Evolutionary conservation across 2,329 filamentous ascomycete species (phyloP).

Genomic region (Scedosporium apiospermum): DNA sequence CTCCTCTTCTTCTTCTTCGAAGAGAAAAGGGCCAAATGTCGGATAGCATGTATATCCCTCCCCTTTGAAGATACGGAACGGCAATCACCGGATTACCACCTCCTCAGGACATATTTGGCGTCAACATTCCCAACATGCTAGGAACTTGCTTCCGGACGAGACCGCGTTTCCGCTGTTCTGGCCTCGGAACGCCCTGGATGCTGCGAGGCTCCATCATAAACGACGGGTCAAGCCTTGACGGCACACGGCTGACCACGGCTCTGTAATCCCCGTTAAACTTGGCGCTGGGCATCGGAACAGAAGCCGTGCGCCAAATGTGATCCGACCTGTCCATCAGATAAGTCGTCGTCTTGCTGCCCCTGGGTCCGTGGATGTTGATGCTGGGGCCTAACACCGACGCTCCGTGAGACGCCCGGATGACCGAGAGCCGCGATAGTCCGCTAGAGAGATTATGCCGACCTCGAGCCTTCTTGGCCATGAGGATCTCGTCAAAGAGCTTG

Average conservation of each 20-base stretch:
- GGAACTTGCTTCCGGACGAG: slow-evolving; percentile 48
- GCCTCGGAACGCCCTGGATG: slow-evolving; percentile 75
- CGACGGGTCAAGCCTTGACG: slow-evolving; percentile 72
- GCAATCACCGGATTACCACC: background rate
- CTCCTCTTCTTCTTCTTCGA: too few relatives aligned
- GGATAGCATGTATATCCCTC: background rate
- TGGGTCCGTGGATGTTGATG: slow-evolving; percentile 19
- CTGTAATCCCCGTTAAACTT: slow-evolving; percentile 56
- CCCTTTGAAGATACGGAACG: background rate
- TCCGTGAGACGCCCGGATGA: slow-evolving; percentile 47
- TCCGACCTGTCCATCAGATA: slow-evolving; percentile 67
- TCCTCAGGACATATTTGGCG: slow-evolving; percentile 14
- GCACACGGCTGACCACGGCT: slow-evolving; percentile 53
- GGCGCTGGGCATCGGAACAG: slow-evolving; percentile 48
- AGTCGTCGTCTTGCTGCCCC: slow-evolving; percentile 28
- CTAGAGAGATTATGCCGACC: slow-evolving; percentile 54
- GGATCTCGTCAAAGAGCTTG: slow-evolving; percentile 75
- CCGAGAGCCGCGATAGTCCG: slow-evolving; percentile 53
- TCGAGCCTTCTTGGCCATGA: slow-evolving; percentile 63
- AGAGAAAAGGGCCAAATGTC: too few relatives aligned
- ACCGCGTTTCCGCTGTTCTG: slow-evolving; percentile 40
- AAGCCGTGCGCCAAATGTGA: slow-evolving; percentile 67
- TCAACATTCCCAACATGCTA: slow-evolving; percentile 34
- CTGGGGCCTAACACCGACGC: slow-evolving; percentile 14
- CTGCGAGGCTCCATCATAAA: slow-evolving; percentile 88